Evolutionary conservation across 2,329 filamentous ascomycete genomes (phyloP), one percentile per base, ranked within the genome.

Genomic region (Penicillium psychrosexuale): DNA sequence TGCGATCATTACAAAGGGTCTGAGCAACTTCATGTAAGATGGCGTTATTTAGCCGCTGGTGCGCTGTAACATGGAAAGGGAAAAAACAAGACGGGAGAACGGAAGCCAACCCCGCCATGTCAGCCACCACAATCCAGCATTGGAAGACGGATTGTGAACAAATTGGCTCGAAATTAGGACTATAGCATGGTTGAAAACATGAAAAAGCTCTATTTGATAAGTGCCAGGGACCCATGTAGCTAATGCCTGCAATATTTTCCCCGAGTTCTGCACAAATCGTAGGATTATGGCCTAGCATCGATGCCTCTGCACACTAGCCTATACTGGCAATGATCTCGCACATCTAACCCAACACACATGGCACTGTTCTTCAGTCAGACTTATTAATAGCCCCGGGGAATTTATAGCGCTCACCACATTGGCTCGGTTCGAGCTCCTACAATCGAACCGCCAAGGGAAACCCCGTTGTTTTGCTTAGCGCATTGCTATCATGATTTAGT

Each of bases 401-500:
- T 61, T 60, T 33, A 50, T 38, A 56, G 45, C 17, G 17, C 47
- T 33, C 28, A 45, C 36, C 28, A 37, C 47, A 53, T 57, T 55
- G 49, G 48, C 11, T 42, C 43, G 24, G 36, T 43, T n/a, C 30
- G 42, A 47, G 51, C 46, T 39, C 22, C 47, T 47, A 40, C 50
- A 56, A 51, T 17, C 31, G 50, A 61, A 58, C 55, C 59, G 64
- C 64, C 59, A 47, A 51, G 53, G 43, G 58, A 43, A 59, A 60
- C 47, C 45, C 53, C 52, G 46, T 50, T 63, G 63, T 65, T 67
- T 68, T 61, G 60, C 58, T 63, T 67, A 65, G 67, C 57, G 61
- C 62, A 58, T 48, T 53, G 57, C 51, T 49, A 45, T 57, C 55
- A 59, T 47, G 51, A 60, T 59, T 59, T 51, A 57, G 54, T 38